A percentile compares a stretch with the other conserved stretches of the same genome.
Conservation (phyloP, 495 filamentous ascomycete genomes). For the Xylaria bambusicola region DNA sequence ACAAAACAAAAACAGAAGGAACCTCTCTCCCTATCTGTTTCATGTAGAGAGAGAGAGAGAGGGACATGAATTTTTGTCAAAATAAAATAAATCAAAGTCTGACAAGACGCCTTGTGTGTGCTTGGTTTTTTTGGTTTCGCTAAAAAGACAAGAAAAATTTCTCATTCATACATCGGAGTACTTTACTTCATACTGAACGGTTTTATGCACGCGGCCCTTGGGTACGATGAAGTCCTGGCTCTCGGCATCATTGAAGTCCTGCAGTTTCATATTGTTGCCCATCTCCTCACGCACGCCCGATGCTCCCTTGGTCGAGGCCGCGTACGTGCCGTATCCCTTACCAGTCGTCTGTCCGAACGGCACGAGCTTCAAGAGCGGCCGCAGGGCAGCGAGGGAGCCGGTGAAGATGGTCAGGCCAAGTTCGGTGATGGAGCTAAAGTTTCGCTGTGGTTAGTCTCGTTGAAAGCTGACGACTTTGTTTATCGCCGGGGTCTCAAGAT, state of each 20-base stretch:
- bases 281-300: conserved; percentile 17
- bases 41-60: no score
- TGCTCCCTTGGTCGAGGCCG: conserved; percentile 6
- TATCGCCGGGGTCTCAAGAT: no score
- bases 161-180: conserved; percentile 20
- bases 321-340: conserved; percentile 14
- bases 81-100: no score
- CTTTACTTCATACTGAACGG: conserved; percentile 22
- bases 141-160: no score
- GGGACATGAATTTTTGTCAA: no score
- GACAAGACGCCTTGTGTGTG: no score
- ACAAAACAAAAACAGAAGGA: no score
- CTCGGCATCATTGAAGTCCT: conserved; percentile 20
- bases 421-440: conserved; percentile 21
- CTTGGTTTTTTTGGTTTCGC: conserved; percentile 9
- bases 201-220: conserved; percentile 17
- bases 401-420: conserved; percentile 23
- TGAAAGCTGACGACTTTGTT: no score
- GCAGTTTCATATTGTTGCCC: conserved; percentile 18
- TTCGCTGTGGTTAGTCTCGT: background rate
- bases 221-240: conserved; percentile 22
- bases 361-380: conserved; percentile 20
- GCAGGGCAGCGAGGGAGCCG: conserved; percentile 20
- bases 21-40: no score
- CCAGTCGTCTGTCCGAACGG: conserved; percentile 18